Conservation (phyloP, 2,329 filamentous ascomycete genomes). For the Venturiaceae sp. region DNA sequence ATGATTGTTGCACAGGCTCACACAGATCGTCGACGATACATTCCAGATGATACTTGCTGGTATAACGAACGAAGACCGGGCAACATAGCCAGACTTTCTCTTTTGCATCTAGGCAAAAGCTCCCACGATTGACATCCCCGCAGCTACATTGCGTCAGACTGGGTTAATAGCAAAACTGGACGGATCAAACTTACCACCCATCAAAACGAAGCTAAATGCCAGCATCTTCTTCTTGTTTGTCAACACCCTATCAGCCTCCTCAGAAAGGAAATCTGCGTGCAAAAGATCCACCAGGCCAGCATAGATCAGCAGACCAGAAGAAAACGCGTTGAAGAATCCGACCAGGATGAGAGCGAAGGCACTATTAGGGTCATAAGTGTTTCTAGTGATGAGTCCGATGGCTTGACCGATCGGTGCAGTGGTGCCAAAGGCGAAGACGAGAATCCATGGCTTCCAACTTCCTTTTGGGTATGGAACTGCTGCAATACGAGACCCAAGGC, state of each 20-base stretch:
- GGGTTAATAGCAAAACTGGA: background rate
- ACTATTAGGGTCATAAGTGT: constrained; percentile 52
- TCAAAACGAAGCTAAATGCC: constrained; percentile 36
- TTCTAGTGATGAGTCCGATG: constrained; percentile 48
- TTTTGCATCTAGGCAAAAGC: constrained; percentile 22
- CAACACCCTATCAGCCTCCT: constrained; percentile 34
- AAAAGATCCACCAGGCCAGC: constrained; percentile 54
- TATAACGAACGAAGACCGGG: background rate
- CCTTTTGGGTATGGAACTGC: constrained; percentile 48
- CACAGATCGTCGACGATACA: background rate
- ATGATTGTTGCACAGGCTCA: background rate
- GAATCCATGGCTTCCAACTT: constrained; percentile 49
- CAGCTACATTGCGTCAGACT: constrained; percentile 10
- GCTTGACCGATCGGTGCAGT: constrained; percentile 57
- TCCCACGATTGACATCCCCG: constrained; percentile 26
- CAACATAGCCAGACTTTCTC: background rate
- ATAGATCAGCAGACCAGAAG: constrained; percentile 51
- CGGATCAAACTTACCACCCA: constrained; percentile 16
- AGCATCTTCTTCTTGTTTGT: constrained; percentile 42
- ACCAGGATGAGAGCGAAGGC: constrained; percentile 56
- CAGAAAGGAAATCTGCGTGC: constrained; percentile 55
- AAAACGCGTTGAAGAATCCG: constrained; percentile 57
- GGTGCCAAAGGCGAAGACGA: constrained; percentile 53
- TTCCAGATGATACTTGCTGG: too few species aligned
- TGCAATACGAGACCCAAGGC: constrained; percentile 51